These are phyloP conservation scores for Suhomyces faveliae DNA, from an alignment of 805 yeast species.

Conservation along the genomic window DNA sequence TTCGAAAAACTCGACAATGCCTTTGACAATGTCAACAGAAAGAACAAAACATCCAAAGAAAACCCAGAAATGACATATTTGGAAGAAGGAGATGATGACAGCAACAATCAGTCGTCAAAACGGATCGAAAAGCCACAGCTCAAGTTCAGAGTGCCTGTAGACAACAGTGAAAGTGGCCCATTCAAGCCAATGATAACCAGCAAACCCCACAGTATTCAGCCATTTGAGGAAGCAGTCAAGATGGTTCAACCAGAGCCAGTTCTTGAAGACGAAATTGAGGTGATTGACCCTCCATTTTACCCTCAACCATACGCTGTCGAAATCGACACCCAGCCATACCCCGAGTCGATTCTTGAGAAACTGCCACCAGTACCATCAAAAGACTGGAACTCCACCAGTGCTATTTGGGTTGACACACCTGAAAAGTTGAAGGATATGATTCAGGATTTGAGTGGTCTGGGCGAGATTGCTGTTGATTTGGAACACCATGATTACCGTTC, in stretches of 20 bases:
- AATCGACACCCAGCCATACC: conserved; percentile 68
- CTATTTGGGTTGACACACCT: conserved; percentile 69
- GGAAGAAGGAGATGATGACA: conserved; percentile 39
- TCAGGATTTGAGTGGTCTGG: conserved; percentile 44
- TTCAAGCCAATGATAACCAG: conserved; percentile 69
- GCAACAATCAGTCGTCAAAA: conserved; percentile 8
- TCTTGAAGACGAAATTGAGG: conserved; percentile 31
- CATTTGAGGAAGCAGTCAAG: conserved; percentile 52
- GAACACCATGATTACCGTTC: conserved; percentile 95
- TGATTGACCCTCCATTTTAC: conserved; percentile 54
- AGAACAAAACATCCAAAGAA: conserved; percentile 13
- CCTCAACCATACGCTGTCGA: conserved; percentile 81
- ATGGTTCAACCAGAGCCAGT: conserved; percentile 28
- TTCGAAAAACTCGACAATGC: conserved; percentile 77
- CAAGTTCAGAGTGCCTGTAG: conserved; percentile 54
- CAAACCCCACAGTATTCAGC: conserved; percentile 68
- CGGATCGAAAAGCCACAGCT: conserved; percentile 67
- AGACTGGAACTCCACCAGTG: conserved; percentile 64
- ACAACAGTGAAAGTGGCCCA: conserved; percentile 68
- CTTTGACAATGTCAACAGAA: conserved; percentile 44
- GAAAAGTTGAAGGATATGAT: conserved; percentile 56
- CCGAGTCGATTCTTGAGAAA: conserved; percentile 46
- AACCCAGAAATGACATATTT: conserved; percentile 42
- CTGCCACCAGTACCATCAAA: conserved; percentile 48
- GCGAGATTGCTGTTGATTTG: conserved; percentile 85